Evolutionary conservation across 371 early-diverging fungal species (phyloP).

Genomic region (Mucor sp.): DNA sequence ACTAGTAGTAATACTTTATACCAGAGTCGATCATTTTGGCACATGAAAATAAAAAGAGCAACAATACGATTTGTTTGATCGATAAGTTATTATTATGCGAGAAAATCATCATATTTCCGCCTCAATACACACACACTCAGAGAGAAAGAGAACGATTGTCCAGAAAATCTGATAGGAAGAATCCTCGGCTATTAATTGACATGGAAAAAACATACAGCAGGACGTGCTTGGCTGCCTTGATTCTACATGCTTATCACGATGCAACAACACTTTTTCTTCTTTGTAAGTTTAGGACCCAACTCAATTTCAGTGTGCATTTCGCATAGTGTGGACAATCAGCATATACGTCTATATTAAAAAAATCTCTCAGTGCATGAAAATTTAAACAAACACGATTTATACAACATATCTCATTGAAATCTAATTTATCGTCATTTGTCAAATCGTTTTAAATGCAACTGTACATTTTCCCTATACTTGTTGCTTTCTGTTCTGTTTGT

Average conservation of each 20-base stretch:
- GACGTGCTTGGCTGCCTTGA: background rate
- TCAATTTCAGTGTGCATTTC: background rate
- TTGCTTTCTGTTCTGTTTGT: background rate
- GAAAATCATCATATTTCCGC: too few species aligned
- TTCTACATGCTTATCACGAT: background rate
- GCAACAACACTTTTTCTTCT: background rate
- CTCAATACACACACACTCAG: background rate
- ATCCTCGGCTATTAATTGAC: background rate
- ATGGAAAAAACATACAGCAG: background rate
- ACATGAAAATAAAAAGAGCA: background rate
- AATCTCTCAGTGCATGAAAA: background rate
- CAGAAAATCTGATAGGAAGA: background rate
- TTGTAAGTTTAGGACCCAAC: background rate
- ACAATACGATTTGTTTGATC: background rate
- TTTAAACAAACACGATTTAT: background rate
- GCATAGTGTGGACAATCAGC: background rate
- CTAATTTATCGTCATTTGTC: conserved; percentile 15
- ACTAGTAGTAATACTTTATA: background rate
- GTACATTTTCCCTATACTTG: conserved; percentile 6
- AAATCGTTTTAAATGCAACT: conserved; percentile 28
- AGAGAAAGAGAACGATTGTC: background rate
- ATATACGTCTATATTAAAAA: conserved; percentile 2
- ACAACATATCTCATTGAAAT: conserved; percentile 4
- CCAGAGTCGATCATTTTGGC: background rate
- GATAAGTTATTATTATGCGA: background rate